Percentiles rank a stretch among this genome's conserved stretches.
Evolutionary conservation across 2,329 filamentous ascomycete species (phyloP).

Genomic region (Pseudogymnoascus sp.): DNA sequence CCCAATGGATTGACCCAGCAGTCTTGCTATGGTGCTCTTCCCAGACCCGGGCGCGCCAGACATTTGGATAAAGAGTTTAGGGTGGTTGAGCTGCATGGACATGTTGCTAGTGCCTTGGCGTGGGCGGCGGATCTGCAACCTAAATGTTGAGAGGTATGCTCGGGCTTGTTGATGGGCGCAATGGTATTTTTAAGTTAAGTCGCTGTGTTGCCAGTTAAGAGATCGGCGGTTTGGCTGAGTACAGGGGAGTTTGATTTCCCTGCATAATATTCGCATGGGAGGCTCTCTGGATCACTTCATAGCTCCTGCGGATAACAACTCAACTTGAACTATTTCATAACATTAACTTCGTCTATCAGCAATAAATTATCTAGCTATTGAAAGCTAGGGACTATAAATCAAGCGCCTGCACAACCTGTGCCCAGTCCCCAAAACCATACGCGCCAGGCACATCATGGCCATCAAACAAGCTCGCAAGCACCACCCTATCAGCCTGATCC

Average conservation of each 20-base stretch:
- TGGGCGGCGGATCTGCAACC: background rate
- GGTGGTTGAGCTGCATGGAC: background rate
- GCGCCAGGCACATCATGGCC: constrained; percentile 34
- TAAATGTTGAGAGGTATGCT: background rate
- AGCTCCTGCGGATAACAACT: background rate
- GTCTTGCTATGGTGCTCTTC: constrained; percentile 31
- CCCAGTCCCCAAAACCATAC: constrained; percentile 38
- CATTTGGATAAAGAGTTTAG: constrained; percentile 29
- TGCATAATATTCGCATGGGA: background rate
- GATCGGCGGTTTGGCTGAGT: background rate
- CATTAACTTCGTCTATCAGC: background rate
- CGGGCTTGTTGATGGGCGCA: background rate
- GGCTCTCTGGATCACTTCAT: background rate
- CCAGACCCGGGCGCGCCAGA: constrained; percentile 34
- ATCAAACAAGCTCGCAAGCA: constrained; percentile 42
- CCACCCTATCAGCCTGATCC: constrained; percentile 37
- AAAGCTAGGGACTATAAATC: constrained; percentile 23
- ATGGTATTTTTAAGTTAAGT: background rate
- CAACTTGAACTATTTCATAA: background rate
- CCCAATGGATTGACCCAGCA: constrained; percentile 24
- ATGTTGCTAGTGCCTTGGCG: background rate
- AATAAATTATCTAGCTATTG: background rate
- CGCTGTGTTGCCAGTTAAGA: background rate
- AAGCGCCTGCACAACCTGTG: constrained; percentile 38
- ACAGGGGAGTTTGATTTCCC: background rate